A percentile compares a stretch with the other conserved stretches of the same genome.
Evolutionary conservation across 495 filamentous ascomycete genomes (phyloP).

Genomic region (Aspergillus olivimuriae): DNA sequence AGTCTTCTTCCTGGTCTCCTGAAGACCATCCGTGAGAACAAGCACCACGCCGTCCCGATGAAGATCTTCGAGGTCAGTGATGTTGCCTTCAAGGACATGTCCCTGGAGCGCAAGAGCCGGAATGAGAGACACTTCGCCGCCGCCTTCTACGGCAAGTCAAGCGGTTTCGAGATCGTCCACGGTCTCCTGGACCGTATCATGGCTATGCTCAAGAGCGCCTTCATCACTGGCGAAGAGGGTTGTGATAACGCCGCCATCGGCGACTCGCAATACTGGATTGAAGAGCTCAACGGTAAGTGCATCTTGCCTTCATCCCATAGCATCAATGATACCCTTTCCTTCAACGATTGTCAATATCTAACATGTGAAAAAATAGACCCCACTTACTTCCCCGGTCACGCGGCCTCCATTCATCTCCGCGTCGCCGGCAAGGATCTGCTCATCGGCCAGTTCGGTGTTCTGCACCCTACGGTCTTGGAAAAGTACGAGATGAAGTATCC

Average conservation of each 20-base stretch:
- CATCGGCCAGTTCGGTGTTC: slow-evolving; percentile 86
- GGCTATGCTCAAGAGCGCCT: slow-evolving; percentile 81
- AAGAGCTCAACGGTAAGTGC: slow-evolving; percentile 69
- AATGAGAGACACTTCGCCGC: slow-evolving; percentile 95
- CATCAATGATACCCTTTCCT: no score
- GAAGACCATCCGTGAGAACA: slow-evolving; percentile 95
- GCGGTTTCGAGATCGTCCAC: slow-evolving; percentile 94
- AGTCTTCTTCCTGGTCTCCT: slow-evolving; percentile 82
- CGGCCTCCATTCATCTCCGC: slow-evolving; percentile 71
- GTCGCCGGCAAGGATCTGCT: slow-evolving; percentile 60
- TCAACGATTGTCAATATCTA: no score
- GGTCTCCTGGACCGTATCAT: slow-evolving; percentile 88
- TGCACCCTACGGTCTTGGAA: slow-evolving; percentile 88
- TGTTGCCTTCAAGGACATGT: slow-evolving; percentile 79
- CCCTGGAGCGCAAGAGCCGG: slow-evolving; percentile 70
- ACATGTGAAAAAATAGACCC: no score
- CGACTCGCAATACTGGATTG: slow-evolving; percentile 80
- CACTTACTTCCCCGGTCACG: slow-evolving; percentile 87
- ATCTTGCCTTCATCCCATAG: neutral
- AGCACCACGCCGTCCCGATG: slow-evolving; percentile 79
- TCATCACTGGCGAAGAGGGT: slow-evolving; percentile 69
- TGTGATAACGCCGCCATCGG: slow-evolving; percentile 46
- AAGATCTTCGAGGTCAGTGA: slow-evolving; percentile 92
- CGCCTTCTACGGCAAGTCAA: slow-evolving; percentile 92
- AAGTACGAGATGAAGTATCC: slow-evolving; percentile 93